Evolutionary conservation across 2,329 filamentous ascomycete species (phyloP), one percentile per base, ranked within the genome.

Genomic region (Didymella sp.): DNA sequence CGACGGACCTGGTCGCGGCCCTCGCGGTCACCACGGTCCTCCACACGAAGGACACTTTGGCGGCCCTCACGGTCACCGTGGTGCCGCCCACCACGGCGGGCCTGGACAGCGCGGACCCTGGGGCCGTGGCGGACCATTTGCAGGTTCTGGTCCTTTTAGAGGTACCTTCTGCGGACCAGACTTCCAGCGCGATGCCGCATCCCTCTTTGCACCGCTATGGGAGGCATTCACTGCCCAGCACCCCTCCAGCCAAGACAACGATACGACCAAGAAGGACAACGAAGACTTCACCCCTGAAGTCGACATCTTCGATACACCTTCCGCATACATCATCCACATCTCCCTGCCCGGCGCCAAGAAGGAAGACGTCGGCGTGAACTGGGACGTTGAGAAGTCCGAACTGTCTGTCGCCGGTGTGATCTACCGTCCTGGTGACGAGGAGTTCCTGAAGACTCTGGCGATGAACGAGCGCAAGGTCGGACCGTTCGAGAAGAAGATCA

Each of bases 311-410:
- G 85, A 89, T 72, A 89, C 87, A 5, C 76, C 85, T 6, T 76
- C 79, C 28, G 77, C 85, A 13, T 77, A 87, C 72, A 79, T 92
- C 40, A 78, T 95, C 8, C 90, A 95, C 74, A 71, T 86, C 44
- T 88, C 90, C 1, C 82, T 96, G 0, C 90, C 92, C 0, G 91
- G 91, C 24, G 90, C 88, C 1, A 88, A 88, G 77, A 93, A 92
- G 76, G 84, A 91, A 67, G 90, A 95, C 68, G 80, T 95, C 6
- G 88, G 84, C 55, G 85, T 95, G 42, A 87, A 88, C 73, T 96
- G 89, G 85, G 86, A 94, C 64, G 81, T 85, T 0, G 88, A 91
- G 56, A 86, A 85, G 69, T 83, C 81, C 43, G 79, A 84, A 52
- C 79, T 96, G 38, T 85, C 82, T 65, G 79, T 96, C 51, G 83